A percentile compares a stretch with the other conserved stretches of the same genome.
These are phyloP conservation scores for Podaxis carcinomalis DNA, from an alignment of 768 basidiomycete species.

Conservation along the genomic window DNA sequence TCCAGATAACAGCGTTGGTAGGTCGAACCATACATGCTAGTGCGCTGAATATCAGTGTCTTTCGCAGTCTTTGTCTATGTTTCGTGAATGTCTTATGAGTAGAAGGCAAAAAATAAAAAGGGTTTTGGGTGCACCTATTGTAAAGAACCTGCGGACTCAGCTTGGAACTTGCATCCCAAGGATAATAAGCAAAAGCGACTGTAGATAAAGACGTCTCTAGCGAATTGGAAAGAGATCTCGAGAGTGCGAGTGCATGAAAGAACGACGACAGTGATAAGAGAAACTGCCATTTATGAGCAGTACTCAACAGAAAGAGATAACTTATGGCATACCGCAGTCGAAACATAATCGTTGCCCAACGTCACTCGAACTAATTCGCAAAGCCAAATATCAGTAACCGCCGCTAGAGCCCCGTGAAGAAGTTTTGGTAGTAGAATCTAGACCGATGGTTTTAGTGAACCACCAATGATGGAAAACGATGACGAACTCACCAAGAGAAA, in stretches of 20 bases:
- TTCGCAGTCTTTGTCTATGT: constrained; percentile 28
- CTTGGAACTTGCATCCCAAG: constrained; percentile 49
- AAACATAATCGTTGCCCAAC: constrained; percentile 53
- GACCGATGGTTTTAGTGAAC: not conserved
- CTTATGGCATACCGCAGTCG: constrained; percentile 55
- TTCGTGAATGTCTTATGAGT: constrained; percentile 15
- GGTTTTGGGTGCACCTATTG: constrained; percentile 25
- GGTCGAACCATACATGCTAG: constrained; percentile 82
- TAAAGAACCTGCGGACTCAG: constrained; percentile 35
- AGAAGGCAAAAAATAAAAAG: not conserved
- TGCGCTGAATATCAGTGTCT: constrained; percentile 56
- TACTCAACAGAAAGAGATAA: not conserved
- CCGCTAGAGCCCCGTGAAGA: constrained; percentile 72
- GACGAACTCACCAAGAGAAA: constrained; percentile 58
- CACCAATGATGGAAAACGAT: not conserved
- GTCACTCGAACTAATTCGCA: constrained; percentile 54
- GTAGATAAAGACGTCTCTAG: constrained; percentile 85
- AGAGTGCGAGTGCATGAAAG: constrained; percentile 81
- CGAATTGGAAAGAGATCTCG: constrained; percentile 90
- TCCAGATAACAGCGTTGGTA: constrained; percentile 86
- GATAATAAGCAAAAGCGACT: constrained; percentile 73
- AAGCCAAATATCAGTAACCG: constrained; percentile 75
- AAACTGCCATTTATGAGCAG: constrained; percentile 38
- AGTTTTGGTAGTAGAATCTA: constrained; percentile 75
- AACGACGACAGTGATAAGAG: constrained; percentile 81